Conservation (phyloP, 768 basidiomycete genomes). For the Calocybe indica region DNA sequence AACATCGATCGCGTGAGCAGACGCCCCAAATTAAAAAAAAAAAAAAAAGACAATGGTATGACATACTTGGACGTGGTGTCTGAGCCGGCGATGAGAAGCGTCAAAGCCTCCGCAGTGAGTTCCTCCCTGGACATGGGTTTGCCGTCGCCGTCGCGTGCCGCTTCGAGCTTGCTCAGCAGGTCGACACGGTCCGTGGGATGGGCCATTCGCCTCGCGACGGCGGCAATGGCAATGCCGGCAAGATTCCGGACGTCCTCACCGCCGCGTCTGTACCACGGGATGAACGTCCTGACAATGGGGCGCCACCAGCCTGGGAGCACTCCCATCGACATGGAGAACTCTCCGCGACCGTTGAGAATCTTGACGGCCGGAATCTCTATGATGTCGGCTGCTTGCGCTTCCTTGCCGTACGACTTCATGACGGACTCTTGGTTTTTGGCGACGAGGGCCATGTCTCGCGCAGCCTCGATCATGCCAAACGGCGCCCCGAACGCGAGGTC, state of each 20-base stretch:
- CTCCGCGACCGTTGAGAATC: slow-evolving; percentile 85
- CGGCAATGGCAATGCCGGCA: slow-evolving; percentile 74
- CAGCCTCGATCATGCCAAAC: slow-evolving; percentile 81
- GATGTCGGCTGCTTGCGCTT: slow-evolving; percentile 34
- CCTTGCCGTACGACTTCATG: slow-evolving; percentile 50
- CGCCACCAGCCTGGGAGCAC: slow-evolving; percentile 69
- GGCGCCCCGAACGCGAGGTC: slow-evolving; percentile 85
- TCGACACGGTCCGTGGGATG: slow-evolving; percentile 72
- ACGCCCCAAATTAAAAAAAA: not conserved
- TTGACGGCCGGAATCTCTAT: slow-evolving; percentile 71
- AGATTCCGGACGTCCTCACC: slow-evolving; percentile 61
- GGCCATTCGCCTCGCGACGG: slow-evolving; percentile 70
- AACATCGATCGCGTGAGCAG: not conserved
- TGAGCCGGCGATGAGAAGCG: slow-evolving; percentile 82
- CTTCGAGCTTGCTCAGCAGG: slow-evolving; percentile 74
- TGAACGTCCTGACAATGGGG: slow-evolving; percentile 44
- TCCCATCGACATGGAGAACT: slow-evolving; percentile 81
- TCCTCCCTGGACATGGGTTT: slow-evolving; percentile 77
- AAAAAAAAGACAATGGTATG: not conserved
- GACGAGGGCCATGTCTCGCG: slow-evolving; percentile 66
- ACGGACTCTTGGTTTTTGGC: slow-evolving; percentile 50
- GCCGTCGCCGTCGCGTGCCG: slow-evolving; percentile 73
- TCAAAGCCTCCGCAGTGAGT: slow-evolving; percentile 83
- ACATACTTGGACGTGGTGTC: slow-evolving; percentile 91
- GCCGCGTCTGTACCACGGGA: slow-evolving; percentile 78